These are phyloP conservation scores for Spongispora temasekensis DNA, from an alignment of 1,284 basidiomycete genomes.

Conservation along the genomic window DNA sequence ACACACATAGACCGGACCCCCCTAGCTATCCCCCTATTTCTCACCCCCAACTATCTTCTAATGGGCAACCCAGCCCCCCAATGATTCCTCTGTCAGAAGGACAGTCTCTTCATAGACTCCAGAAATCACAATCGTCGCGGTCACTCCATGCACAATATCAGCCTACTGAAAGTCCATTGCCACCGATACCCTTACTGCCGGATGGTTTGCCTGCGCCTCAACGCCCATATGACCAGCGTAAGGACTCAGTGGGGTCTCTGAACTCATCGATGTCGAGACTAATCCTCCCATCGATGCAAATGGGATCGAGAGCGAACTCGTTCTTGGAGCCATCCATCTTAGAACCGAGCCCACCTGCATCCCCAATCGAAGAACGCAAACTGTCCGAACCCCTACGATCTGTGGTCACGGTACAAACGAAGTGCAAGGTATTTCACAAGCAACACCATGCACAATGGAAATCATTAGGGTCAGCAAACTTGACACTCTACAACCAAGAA, in stretches of 20 bases:
- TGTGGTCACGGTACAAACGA: conserved; percentile 89
- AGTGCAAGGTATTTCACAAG: conserved; percentile 97
- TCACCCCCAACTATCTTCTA: conserved; percentile 5
- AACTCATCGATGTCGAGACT: conserved; percentile 54
- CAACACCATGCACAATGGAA: conserved; percentile 98
- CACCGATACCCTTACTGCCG: conserved; percentile 49
- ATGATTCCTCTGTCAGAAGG: conserved; percentile 23
- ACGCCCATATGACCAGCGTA: conserved; percentile 18
- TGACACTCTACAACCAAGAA: conserved; percentile 84
- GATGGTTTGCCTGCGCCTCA: conserved; percentile 43
- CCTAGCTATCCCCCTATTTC: conserved; percentile 8
- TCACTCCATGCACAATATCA: conserved; percentile 60
- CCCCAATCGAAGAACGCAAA: conserved; percentile 61
- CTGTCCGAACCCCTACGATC: conserved; percentile 71
- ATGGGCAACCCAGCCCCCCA: conserved; percentile 15
- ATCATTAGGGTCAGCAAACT: conserved; percentile 83
- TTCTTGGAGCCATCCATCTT: conserved; percentile 54
- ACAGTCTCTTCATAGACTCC: conserved; percentile 42
- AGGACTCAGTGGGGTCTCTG: conserved; percentile 25
- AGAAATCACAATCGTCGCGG: conserved; percentile 61
- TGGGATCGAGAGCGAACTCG: conserved; percentile 52
- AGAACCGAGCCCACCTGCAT: conserved; percentile 76
- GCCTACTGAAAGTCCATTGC: conserved; percentile 37
- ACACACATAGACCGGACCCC: conserved; percentile 15
- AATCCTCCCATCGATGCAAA: conserved; percentile 62